Conservation (phyloP, 2,329 filamentous ascomycete genomes). For the Cladorrhinum sp. region DNA sequence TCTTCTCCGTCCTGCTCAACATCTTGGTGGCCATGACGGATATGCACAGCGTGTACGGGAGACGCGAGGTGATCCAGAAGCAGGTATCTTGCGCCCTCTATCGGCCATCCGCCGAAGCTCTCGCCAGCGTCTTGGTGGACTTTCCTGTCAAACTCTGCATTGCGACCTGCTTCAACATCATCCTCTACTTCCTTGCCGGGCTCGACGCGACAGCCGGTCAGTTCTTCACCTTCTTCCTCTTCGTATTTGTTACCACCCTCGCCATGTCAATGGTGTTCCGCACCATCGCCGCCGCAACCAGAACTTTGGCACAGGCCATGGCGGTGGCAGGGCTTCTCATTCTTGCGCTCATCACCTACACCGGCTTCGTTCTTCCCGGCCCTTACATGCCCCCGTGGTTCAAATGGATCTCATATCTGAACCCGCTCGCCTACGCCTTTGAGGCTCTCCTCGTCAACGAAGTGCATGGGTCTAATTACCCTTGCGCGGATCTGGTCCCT, state of each 20-base stretch:
- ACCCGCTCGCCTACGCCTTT: conserved; percentile 52
- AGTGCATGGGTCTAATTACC: conserved; percentile 39
- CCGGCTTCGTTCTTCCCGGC: conserved; percentile 47
- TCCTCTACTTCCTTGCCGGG: conserved; percentile 64
- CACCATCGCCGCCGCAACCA: conserved; percentile 47
- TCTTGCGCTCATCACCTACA: conserved; percentile 54
- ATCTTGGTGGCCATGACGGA: neutral
- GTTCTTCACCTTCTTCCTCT: conserved; percentile 53
- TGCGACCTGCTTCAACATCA: conserved; percentile 57
- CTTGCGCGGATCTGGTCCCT: conserved; percentile 25
- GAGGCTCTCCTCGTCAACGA: conserved; percentile 44
- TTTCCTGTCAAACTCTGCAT: conserved; percentile 34
- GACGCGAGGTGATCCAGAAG: neutral
- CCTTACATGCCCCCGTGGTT: conserved; percentile 47
- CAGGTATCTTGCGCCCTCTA: conserved; percentile 36
- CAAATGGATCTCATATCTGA: conserved; percentile 48
- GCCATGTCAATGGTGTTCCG: conserved; percentile 51
- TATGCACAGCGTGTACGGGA: neutral
- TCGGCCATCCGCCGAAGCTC: conserved; percentile 47
- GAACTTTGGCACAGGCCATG: conserved; percentile 52
- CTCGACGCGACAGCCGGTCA: conserved; percentile 52
- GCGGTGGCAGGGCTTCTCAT: conserved; percentile 51
- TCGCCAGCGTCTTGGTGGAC: conserved; percentile 26
- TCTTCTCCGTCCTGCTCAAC: neutral
- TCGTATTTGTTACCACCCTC: conserved; percentile 47